Base-by-base conservation (phyloP, 352 stramenopile genomes). In the Phytophthora sp. region DNA sequence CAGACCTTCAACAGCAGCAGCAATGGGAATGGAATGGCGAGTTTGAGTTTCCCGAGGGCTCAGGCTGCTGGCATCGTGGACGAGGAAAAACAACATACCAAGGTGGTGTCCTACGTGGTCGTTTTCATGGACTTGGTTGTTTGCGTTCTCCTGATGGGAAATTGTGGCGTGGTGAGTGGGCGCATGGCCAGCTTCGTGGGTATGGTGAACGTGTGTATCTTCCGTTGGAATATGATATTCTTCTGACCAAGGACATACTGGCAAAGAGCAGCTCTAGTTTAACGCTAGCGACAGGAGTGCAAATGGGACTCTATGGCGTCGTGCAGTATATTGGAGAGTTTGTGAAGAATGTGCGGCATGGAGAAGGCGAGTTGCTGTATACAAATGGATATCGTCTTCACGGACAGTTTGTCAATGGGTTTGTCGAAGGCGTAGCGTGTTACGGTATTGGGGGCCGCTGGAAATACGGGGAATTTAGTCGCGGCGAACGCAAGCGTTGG, bases 31-130 rank as follows among this genome's bases (percentile, higher is more conserved):
- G 79, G 73, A 81, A 67, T 16, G 41, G 77, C 7, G 79, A 88
- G 53, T 89, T 88, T 51, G 83, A 94, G 60, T 94, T 91, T 45
- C 85, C 85, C 0, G n/a, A 62, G 1, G 53, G 62, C n/a, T 90
- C 78, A 21, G 69, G 74, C 1, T 85, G 74, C 33, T 92, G 79
- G 80, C 84, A 92, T 63, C 68, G 67, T 36, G 80, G 81, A 6
- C 74, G 80, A 31, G 80, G 86, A 16, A 67, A 52, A 5, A 85
- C 71, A 13, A 89, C 66, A 29, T 95, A 94, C 45, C 39, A 65
- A 27, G 87, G 87, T 23, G 39, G 45, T 8, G 71, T 94, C 7
- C 21, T 82, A n/a, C 74, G 84, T 8, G 80, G 82, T 9, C 47
- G 57, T 4, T 94, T 94, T 55, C 84, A 95, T 36, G 87, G 87